These are phyloP conservation scores for Prunus padus DNA, from an alignment of 306 rosid genomes.

Conservation along the genomic window DNA sequence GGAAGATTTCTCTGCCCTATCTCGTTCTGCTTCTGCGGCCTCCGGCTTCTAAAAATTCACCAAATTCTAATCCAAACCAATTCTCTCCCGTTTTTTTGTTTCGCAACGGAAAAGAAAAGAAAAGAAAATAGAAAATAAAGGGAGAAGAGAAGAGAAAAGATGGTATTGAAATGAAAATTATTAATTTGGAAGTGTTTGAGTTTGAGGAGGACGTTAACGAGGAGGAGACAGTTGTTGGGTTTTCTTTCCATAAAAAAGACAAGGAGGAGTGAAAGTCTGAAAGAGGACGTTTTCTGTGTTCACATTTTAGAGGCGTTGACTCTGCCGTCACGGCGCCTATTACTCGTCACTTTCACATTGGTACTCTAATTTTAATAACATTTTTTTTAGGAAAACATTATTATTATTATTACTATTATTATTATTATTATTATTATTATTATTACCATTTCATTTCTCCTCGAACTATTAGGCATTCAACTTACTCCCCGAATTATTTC, in stretches of 20 bases:
- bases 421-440: no score
- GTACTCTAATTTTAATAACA: background rate
- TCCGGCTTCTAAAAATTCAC: background rate
- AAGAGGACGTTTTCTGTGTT: background rate
- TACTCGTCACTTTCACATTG: background rate
- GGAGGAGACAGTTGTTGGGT: background rate
- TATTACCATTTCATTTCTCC: no score
- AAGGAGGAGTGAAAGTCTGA: background rate
- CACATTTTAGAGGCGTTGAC: conserved; percentile 6
- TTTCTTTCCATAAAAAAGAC: background rate
- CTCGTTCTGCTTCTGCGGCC: background rate
- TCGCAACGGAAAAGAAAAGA: background rate
- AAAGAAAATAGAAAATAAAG: background rate
- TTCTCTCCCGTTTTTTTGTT: background rate
- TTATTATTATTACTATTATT: no score
- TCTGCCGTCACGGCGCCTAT: background rate
- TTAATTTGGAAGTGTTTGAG: background rate
- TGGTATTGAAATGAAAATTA: background rate
- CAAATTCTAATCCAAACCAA: background rate
- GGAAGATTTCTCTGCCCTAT: no score
- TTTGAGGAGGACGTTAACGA: background rate
- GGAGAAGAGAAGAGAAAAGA: background rate
- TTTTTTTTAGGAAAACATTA: no score
- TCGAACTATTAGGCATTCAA: no score
- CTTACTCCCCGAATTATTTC: no score